Evolutionary conservation across 768 basidiomycete genomes (phyloP), one percentile per base, ranked within the genome.

Genomic region (Pleurotus tuoliensis): DNA sequence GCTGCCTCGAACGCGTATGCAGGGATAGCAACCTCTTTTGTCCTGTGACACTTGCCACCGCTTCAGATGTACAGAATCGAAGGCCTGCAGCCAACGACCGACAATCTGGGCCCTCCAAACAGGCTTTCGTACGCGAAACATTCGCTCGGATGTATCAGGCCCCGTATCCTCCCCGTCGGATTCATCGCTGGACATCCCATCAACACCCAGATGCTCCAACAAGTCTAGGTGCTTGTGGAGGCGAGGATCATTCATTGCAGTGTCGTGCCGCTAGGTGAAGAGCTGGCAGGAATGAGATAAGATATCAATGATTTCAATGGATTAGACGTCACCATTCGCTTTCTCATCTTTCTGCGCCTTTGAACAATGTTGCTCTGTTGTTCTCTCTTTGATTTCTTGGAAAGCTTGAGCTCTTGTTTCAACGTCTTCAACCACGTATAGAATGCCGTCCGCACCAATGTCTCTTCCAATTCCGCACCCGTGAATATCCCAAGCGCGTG

Each of bases 131-230:
- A 60, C 47, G 3, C 45, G 24, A 38, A 59, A 64, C 4, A 25
- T 40, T 15, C 54, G 57, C 11, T 22, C 11, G 8, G 6, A 1
- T 5, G 34, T 45, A 3, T 61, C 49, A 7, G 27, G 8, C 6
- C 27, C 27, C 27, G 6, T 30, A 8, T 30, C 27, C 27, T 30
- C 27, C 1, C 57, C 30, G 12, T 65, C 62, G 5, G 64, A 64
- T 41, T 66, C 61, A 54, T 66, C 61, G 40, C 62, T 63, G 5
- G 64, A 66, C 65, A 66, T 66, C 2, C 65, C 65, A 43, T 64
- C 61, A 2, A 60, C 38, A 5, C 65, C 62, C 8, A 66, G 61
- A 11, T 43, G 41, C 30, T 64, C 60, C 0, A 66, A 58, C 50
- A 66, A 58, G 11, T 22, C 6, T 30, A 30, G 6, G 27, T 30